Evolutionary conservation across 2,329 filamentous ascomycete genomes (phyloP), one percentile per base, ranked within the genome.

Genomic region (Phyllosticta citrichinensis): DNA sequence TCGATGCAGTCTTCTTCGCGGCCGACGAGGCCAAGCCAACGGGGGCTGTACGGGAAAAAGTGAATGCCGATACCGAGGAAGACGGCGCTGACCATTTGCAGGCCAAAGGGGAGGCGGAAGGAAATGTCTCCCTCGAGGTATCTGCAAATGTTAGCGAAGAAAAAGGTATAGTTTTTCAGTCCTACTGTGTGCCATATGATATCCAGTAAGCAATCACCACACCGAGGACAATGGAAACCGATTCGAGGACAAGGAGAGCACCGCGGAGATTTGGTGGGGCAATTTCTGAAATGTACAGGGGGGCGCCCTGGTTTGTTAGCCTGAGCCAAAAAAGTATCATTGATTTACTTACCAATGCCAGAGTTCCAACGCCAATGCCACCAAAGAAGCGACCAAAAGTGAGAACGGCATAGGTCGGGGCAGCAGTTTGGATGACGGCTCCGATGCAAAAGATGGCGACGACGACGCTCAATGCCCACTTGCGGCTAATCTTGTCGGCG

Each of bases 221-320:
- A 0, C 75, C 75, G 0, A 71, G 65, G 2, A 76, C 75, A 54
- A 77, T 76, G 40, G 72, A 74, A 55, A 75, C 71, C 55, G 76
- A 74, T 62, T 77, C 74, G 19, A 77, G 65, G 11, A 77, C 74
- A 14, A 77, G 68, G 9, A 64, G 60, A 14, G 87, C 84, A 69
- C 87, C 87, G 70, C 87, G 83, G 65, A 91, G 85, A 75, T 88
- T 90, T 71, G 83, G 74, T 3, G 74, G 74, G 0, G 75, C 71
- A 73, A 90, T 89, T 76, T 91, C 88, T 53, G 86, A 89, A 87
- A 92, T 91, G 82, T 91, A 93, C 77, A 92, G 66, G 55, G 76
- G 75, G 64, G 74, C 74, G 65, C 73, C 69, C 63, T 61, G 25
- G 55, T 3, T 30, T 17, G 11, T 79, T 66, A 79, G 77, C 67